Evolutionary conservation across 345 rosid species (phyloP), one percentile per base, ranked within the genome.

Genomic region (Hibiscus tridactylites): DNA sequence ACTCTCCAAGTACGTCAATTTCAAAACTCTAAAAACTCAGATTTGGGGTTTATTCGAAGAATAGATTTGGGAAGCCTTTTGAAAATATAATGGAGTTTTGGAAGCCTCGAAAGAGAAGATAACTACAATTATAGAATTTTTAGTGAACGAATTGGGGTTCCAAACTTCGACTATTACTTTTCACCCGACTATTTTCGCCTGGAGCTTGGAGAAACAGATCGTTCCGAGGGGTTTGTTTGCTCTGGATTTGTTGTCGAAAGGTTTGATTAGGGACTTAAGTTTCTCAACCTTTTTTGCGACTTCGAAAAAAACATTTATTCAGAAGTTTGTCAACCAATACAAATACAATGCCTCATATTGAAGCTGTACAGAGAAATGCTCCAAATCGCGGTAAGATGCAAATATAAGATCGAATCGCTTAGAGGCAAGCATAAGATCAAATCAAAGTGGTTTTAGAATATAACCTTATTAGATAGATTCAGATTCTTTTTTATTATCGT

Each of bases 41-140:
- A 73, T 37, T 12, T 83, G 81, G 82, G 86, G 79, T 56, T 78
- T 46, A 75, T 75, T 79, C 0, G 73, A 74, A 15, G 75, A 72
- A 28, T 79, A 74, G 39, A 15, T 74, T 35, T 6, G 35, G 17
- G 5, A 49, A 9, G 79, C 76, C 4, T 80, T 80, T 39, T 1
- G 15, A 7, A 49, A 13, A 35, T 1, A 31, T 65, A 69, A 73
- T 0, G 1, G 61, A 56, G 33, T 49, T 62, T 5, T 74, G 65
- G 3, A 0, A 0, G 0, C 15, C 0, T 71, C 75, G 1, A 29
- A 12, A 2, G 60, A 71, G 16, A 78, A 66, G 72, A 74, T 78
- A 44, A 50, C 12, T 4, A 65, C 46, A 0, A n/a, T 59, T 4
- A 70, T 69, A 75, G 68, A 69, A 21, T 74, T 70, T 26, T 31